Evolutionary conservation across 108 stramenopile genomes (phyloP).

Genomic region (Ochromonas danica): DNA sequence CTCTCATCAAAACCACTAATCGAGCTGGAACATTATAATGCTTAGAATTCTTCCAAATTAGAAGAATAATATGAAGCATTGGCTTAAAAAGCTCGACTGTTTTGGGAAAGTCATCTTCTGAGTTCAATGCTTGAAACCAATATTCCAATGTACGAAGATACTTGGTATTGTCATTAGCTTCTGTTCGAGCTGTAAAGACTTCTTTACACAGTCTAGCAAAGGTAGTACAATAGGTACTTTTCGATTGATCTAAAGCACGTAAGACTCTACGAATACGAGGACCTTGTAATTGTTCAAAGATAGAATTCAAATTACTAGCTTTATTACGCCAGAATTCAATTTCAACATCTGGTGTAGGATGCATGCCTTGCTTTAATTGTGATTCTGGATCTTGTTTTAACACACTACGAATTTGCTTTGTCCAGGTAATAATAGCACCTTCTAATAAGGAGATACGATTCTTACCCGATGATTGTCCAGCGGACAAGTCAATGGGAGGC

Average conservation of each 20-base stretch:
- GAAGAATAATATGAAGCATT: conserved; percentile 73
- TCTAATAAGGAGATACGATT: conserved; percentile 78
- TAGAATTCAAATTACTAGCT: conserved; percentile 75
- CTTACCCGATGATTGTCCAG: conserved; percentile 45
- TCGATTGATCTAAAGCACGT: conserved; percentile 66
- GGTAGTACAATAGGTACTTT: conserved; percentile 79
- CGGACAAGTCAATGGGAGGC: conserved; percentile 64
- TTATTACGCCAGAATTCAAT: conserved; percentile 81
- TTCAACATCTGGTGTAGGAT: conserved; percentile 81
- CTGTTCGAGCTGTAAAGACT: conserved; percentile 69
- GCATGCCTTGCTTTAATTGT: conserved; percentile 64
- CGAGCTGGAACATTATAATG: conserved; percentile 84
- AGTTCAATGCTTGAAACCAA: conserved; percentile 68
- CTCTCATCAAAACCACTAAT: conserved; percentile 76
- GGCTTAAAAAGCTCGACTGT: conserved; percentile 73
- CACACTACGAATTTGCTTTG: conserved; percentile 82
- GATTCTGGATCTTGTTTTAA: conserved; percentile 83
- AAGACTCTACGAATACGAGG: conserved; percentile 72
- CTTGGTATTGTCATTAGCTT: conserved; percentile 84
- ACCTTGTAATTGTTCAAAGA: conserved; percentile 80
- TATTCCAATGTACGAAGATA: conserved; percentile 74
- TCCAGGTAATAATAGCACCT: conserved; percentile 82
- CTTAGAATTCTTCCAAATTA: conserved; percentile 86
- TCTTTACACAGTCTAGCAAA: conserved; percentile 55
- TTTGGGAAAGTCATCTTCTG: conserved; percentile 64